phyloP scores from a whole-genome alignment of 129 eudicot species.

The Helianthus annuus region DNA sequence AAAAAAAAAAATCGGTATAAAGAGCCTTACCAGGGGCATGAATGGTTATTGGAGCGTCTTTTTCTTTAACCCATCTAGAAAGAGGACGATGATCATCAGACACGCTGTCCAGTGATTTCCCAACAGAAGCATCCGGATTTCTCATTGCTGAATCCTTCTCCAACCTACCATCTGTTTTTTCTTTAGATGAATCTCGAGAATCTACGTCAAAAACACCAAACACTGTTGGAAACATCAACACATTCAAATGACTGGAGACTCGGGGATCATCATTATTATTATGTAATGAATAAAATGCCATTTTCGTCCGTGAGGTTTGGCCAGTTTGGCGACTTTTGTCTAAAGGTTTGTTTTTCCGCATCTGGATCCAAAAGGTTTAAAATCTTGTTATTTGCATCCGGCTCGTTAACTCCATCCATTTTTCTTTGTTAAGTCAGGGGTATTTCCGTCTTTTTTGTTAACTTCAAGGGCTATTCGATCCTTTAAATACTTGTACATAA shows the following conservation, averaged over 20 bases:
- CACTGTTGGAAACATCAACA: background rate
- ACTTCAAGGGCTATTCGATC: too few relatives aligned
- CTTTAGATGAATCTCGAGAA: slow-evolving; percentile 36
- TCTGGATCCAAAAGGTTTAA: too few relatives aligned
- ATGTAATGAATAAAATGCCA: too few relatives aligned
- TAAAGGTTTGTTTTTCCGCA: too few relatives aligned
- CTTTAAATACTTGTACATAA: too few relatives aligned
- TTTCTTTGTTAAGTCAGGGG: too few relatives aligned
- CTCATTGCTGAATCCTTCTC: slow-evolving; percentile 12
- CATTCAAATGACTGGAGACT: background rate
- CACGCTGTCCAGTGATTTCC: slow-evolving; percentile 29
- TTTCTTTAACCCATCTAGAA: slow-evolving; percentile 55
- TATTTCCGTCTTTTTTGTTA: too few relatives aligned
- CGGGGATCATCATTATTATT: too few relatives aligned
- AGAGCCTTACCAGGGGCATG: slow-evolving; percentile 49
- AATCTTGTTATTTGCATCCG: too few relatives aligned
- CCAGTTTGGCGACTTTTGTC: too few relatives aligned
- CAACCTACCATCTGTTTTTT: slow-evolving; percentile 5
- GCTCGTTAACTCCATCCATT: too few relatives aligned
- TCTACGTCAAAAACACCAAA: slow-evolving; percentile 27
- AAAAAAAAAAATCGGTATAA: background rate
- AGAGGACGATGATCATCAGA: slow-evolving; percentile 68
- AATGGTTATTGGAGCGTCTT: slow-evolving; percentile 40
- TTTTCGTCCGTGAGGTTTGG: too few relatives aligned
- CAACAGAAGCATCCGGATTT: slow-evolving; percentile 28